Base-by-base conservation (phyloP, 2,329 filamentous ascomycete species). In the Phialocephala sp. region DNA sequence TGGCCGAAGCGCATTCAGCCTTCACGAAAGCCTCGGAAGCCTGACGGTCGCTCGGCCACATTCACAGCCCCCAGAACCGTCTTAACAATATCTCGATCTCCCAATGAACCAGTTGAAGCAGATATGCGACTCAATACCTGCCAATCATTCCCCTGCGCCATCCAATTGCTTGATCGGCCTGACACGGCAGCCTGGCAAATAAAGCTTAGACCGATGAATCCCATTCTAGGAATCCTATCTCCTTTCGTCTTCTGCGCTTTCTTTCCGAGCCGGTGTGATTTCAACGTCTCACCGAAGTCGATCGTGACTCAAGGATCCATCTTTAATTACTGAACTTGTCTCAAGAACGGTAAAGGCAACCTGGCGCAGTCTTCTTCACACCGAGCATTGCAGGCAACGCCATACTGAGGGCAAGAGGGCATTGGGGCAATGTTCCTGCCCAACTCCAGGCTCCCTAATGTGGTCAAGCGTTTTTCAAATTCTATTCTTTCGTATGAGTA, bases 281-380 rank as follows among this genome's bases (percentile, higher is more conserved):
- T 3, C 24, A 54, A 54, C 14, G 22, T 54, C 50, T 54, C 50
- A 54, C 50, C 50, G 50, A 54, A 54, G 50, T 15, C 14, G 24
- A 24, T 22, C 22, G 50, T 32, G 50, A 54, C 24, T 50, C 45
- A 50, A 54, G 27, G 50, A 32, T 35, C 50, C 22, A 35, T 54
- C 50, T 32, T 54, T 54, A 18, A 54, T 18, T 11, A 32, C 27
- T 27, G 24, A 18, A 32, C 43, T 54, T 11, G 50, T 32, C 14
- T 54, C 50, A 27, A 27, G 32, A 6, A 18, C 15, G 27, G 22
- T 6, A 14, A 32, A 54, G 22, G 14, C 50, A 35, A 54, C 24
- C 50, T 54, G 50, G 50, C 50, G 50, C 50, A 54, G 50, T 35
- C 24, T 11, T 54, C 50, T 32, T 14, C 5, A 35, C 22, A 35